Evolutionary conservation across 305 asterid species (phyloP).

Genomic region (Solanum chacoense): DNA sequence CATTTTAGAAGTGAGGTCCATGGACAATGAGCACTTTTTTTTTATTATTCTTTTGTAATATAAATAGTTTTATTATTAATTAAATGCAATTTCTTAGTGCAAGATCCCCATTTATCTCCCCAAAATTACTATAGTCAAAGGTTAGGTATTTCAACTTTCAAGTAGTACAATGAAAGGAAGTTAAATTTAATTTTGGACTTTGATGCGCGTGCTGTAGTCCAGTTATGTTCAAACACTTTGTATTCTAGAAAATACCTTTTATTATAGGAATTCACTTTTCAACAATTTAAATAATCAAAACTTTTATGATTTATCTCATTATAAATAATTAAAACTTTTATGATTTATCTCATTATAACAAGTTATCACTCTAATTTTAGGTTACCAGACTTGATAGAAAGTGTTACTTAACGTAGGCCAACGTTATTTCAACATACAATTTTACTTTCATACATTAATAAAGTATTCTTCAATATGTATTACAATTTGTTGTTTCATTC

Average conservation of each 20-base stretch:
- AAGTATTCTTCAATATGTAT: background rate
- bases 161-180: background rate
- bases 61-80: background rate
- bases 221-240: background rate
- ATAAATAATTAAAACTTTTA: background rate
- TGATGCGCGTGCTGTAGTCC: background rate
- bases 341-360: background rate
- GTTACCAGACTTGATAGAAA: background rate
- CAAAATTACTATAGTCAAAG: background rate
- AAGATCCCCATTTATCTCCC: constrained; percentile 6
- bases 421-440: background rate
- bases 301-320: background rate
- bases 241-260: background rate
- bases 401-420: background rate
- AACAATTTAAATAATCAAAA: background rate
- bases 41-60: background rate
- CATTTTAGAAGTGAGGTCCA: background rate
- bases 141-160: background rate
- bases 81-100: background rate
- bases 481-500: background rate
- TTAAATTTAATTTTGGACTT: background rate
- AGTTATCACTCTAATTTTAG: background rate
- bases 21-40: background rate
- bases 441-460: background rate
- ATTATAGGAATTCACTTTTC: background rate